phyloP scores from a whole-genome alignment of 768 basidiomycete species.

The Agrocybe pediades region DNA sequence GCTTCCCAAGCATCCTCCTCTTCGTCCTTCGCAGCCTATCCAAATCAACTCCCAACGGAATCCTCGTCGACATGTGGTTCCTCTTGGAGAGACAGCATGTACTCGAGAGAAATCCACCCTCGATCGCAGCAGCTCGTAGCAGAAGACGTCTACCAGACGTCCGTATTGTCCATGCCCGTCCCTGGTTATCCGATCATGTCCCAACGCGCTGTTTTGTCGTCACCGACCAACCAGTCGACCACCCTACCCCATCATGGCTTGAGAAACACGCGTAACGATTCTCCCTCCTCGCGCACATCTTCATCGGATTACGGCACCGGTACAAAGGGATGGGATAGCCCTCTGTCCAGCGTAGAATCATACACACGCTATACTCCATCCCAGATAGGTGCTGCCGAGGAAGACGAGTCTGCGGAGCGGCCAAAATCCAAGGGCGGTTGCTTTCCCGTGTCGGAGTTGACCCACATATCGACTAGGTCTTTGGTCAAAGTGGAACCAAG shows the following conservation, averaged over 20 bases:
- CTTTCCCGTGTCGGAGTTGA: conserved; percentile 13
- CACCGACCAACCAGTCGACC: conserved; percentile 5
- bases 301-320: conserved; percentile 16
- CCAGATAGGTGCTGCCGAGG: background rate
- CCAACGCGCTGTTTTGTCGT: conserved; percentile 14
- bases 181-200: conserved; percentile 23
- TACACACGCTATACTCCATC: conserved; percentile 1
- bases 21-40: conserved; percentile 8
- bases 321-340: conserved; percentile 14
- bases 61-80: conserved; percentile 9
- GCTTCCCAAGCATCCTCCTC: no score
- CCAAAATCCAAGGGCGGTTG: conserved; percentile 8
- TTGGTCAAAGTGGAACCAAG: conserved; percentile 42
- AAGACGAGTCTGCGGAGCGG: conserved; percentile 3
- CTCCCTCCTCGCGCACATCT: conserved; percentile 21
- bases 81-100: conserved; percentile 9
- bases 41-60: background rate
- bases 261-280: conserved; percentile 20
- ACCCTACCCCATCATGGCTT: conserved; percentile 8
- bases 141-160: conserved; percentile 6
- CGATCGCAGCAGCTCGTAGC: background rate
- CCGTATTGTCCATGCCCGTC: conserved; percentile 1
- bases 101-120: background rate
- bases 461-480: conserved; percentile 15
- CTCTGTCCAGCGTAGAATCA: conserved; percentile 3